Base-by-base conservation (phyloP, 805 yeast genomes). In the Candida krabiensis region DNA sequence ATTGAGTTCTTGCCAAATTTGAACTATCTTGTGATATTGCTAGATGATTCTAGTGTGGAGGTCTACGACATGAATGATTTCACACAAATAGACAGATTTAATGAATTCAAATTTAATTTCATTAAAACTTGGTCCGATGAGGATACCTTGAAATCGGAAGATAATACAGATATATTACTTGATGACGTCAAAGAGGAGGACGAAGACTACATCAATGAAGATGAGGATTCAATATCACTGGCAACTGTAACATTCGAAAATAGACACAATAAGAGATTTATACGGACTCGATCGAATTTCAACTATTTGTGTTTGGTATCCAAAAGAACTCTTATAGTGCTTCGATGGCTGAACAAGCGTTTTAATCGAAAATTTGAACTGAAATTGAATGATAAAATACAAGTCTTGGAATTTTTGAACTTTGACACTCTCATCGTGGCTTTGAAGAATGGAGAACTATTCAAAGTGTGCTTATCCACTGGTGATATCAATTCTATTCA, bases 1-100 rank as follows among this genome's bases (percentile, higher is more conserved):
- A 43, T 70, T 14, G 65, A 56, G 14, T 50, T 60, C 9, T 34
- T 68, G 21, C 50, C 59, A 9, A 57, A 54, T 19, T 50, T 66
- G 17, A 58, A 60, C 13, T 55, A 56, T 17, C 36, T 69, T 25
- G 49, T 64, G 2, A 48, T 58, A 4, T 45, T 53, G 12, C 35
- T 67, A 9, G 52, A 59, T 4, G 63, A 58, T 25, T 49, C 51
- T 9, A 32, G 55, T 2, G 65, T 68, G 12, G 44, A 56, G 27
- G 51, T 69, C 9, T 58, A 50, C 41, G 63, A 56, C 32, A 36
- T 58, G 28, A 58, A 56, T 15, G 52, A 62, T 4, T 57, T 55
- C 21, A 41, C 46, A n/a, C 41, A 53, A 14, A 52, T 60, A 23
- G 64, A 64, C 31, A 48, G 47, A 1, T 53, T 69, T 27, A 53